These are phyloP conservation scores for Neurospora sp. DNA, from an alignment of 495 filamentous ascomycete genomes.

Conservation along the genomic window DNA sequence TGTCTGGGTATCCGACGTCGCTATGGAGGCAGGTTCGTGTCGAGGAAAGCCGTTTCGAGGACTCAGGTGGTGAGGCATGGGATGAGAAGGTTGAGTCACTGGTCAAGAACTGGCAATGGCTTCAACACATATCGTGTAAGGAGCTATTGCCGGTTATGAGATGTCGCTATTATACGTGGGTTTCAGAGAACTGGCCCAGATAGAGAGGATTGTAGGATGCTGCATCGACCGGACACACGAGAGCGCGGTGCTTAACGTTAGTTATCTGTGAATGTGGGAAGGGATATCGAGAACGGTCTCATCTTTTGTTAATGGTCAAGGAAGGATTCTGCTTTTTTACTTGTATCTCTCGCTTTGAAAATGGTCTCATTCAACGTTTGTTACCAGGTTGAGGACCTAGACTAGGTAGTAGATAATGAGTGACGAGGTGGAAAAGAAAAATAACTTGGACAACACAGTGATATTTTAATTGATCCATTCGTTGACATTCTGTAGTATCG, in stretches of 20 bases:
- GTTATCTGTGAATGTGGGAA: not conserved
- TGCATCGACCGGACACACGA: not conserved
- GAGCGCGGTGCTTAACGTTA: not conserved
- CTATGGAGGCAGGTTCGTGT: not conserved
- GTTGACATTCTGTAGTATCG: too few relatives aligned
- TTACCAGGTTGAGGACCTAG: too few relatives aligned
- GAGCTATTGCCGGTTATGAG: not conserved
- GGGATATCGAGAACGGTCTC: not conserved
- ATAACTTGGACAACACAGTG: too few relatives aligned
- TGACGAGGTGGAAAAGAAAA: too few relatives aligned
- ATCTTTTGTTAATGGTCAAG: not conserved
- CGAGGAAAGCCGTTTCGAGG: not conserved
- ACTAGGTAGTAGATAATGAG: too few relatives aligned
- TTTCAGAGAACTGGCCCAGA: not conserved
- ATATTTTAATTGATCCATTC: too few relatives aligned
- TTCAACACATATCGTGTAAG: not conserved
- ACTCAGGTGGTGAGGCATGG: not conserved
- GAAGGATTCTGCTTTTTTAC: not conserved
- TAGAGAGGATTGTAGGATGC: not conserved
- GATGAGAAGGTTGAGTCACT: not conserved
- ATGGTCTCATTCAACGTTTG: not conserved
- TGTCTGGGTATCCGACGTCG: not conserved
- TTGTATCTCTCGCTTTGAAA: not conserved
- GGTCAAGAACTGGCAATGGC: not conserved
- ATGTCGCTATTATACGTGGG: not conserved